Percentiles rank a stretch among this genome's conserved stretches.
phyloP scores from a whole-genome alignment of 2,329 filamentous ascomycete species.

The Calonectria pseudoreteaudii region DNA sequence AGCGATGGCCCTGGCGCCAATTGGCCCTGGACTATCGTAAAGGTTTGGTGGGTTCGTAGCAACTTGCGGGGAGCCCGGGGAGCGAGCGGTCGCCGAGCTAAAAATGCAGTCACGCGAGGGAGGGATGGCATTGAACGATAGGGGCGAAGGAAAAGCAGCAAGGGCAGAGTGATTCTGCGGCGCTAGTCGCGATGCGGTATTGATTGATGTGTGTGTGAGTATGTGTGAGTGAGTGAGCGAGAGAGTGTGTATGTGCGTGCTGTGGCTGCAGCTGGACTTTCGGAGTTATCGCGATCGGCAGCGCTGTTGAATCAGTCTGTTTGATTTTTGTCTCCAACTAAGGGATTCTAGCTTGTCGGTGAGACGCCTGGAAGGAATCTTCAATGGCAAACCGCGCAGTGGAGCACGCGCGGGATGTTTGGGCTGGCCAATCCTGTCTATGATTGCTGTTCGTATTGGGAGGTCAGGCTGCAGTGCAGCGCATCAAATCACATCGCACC shows the following conservation, averaged over 20 bases:
- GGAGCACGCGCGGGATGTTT: neutral
- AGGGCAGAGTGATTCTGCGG: neutral
- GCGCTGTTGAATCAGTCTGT: neutral
- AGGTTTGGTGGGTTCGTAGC: neutral
- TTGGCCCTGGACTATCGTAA: neutral
- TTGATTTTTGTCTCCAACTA: neutral
- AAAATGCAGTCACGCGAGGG: neutral
- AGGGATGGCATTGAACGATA: neutral
- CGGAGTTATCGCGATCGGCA: neutral
- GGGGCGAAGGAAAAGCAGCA: neutral
- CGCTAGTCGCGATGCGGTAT: neutral
- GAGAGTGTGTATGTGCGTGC: neutral
- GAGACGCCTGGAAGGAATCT: neutral
- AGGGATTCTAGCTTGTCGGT: neutral
- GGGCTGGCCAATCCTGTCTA: neutral
- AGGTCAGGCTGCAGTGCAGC: neutral
- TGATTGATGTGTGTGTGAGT: neutral
- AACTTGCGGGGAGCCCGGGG: slow-evolving; percentile 1
- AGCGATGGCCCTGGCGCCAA: neutral
- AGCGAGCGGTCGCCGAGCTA: neutral
- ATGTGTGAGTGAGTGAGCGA: too few relatives aligned
- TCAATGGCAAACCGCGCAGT: slow-evolving; percentile 1
- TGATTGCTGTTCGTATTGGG: neutral
- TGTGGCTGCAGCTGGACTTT: neutral
- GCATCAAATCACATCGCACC: neutral